A percentile compares a stretch with the other conserved stretches of the same genome.
Conservation (phyloP, 2,329 filamentous ascomycete species). For the Penicillium paneum region DNA sequence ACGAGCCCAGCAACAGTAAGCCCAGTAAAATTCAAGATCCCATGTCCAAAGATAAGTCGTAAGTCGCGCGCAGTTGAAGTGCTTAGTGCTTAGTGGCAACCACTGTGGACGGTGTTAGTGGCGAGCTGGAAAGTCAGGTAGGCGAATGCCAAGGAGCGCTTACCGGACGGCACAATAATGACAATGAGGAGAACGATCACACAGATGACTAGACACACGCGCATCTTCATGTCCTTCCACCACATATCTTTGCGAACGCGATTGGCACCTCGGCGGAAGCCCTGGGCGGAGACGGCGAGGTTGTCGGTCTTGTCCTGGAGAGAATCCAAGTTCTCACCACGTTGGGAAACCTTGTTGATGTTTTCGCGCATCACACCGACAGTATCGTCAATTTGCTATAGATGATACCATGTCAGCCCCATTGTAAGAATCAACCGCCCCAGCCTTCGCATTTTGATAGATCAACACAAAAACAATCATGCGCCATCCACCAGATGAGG, state of each 20-base stretch:
- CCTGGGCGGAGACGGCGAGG: constrained; percentile 85
- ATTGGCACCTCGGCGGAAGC: constrained; percentile 95
- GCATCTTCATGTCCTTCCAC: constrained; percentile 99
- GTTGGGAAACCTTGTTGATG: constrained; percentile 93
- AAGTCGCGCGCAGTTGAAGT: constrained; percentile 26
- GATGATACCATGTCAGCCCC: constrained; percentile 19
- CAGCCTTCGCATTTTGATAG: background rate
- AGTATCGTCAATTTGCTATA: constrained; percentile 93
- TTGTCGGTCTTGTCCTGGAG: constrained; percentile 93
- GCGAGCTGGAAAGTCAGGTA: background rate
- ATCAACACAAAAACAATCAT: background rate
- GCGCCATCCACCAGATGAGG: background rate
- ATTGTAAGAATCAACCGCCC: background rate
- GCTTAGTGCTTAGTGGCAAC: constrained; percentile 42
- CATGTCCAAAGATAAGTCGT: constrained; percentile 30
- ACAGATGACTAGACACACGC: constrained; percentile 88
- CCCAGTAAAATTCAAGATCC: constrained; percentile 34
- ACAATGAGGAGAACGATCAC: constrained; percentile 88
- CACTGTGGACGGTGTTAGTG: constrained; percentile 33
- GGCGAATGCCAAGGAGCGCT: constrained; percentile 30
- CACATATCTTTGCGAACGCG: constrained; percentile 96
- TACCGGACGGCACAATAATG: constrained; percentile 87
- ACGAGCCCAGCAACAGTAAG: constrained; percentile 31
- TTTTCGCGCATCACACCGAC: constrained; percentile 95
- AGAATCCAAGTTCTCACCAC: constrained; percentile 82